Evolutionary conservation across 805 yeast species (phyloP).

Genomic region (Candida boidinii): DNA sequence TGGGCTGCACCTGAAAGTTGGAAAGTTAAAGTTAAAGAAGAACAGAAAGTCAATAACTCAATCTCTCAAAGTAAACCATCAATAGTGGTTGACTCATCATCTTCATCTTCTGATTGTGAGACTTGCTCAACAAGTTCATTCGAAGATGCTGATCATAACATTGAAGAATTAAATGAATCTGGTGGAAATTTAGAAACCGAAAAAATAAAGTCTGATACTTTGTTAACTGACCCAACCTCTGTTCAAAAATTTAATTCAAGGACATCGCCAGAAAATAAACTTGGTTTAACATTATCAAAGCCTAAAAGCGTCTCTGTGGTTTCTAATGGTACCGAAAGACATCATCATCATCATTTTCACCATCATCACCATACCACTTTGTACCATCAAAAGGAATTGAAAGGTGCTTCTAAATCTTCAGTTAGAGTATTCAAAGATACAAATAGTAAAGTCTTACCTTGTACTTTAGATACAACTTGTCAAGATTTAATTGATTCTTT

Average conservation of each 20-base stretch:
- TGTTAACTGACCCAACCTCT: not conserved
- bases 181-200: no score
- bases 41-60: slow-evolving; percentile 1
- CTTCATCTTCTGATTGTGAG: slow-evolving; percentile 5
- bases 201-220: not conserved
- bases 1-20: slow-evolving; percentile 59
- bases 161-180: no score
- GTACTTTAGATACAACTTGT: slow-evolving; percentile 71
- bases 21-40: slow-evolving; percentile 37
- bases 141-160: slow-evolving; percentile 4
- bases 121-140: slow-evolving; percentile 7
- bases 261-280: not conserved
- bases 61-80: slow-evolving; percentile 3
- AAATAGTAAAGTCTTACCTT: slow-evolving; percentile 71
- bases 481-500: slow-evolving; percentile 63
- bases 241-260: not conserved
- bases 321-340: not conserved
- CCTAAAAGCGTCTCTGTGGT: not conserved
- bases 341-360: slow-evolving; percentile 8
- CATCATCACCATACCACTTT: slow-evolving; percentile 9
- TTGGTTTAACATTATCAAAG: not conserved
- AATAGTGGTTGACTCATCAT: slow-evolving; percentile 12
- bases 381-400: slow-evolving; percentile 15
- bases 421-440: slow-evolving; percentile 76
- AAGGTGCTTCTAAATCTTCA: slow-evolving; percentile 24